These are phyloP conservation scores for Mycena floridula DNA, from an alignment of 768 basidiomycete species.

Conservation along the genomic window DNA sequence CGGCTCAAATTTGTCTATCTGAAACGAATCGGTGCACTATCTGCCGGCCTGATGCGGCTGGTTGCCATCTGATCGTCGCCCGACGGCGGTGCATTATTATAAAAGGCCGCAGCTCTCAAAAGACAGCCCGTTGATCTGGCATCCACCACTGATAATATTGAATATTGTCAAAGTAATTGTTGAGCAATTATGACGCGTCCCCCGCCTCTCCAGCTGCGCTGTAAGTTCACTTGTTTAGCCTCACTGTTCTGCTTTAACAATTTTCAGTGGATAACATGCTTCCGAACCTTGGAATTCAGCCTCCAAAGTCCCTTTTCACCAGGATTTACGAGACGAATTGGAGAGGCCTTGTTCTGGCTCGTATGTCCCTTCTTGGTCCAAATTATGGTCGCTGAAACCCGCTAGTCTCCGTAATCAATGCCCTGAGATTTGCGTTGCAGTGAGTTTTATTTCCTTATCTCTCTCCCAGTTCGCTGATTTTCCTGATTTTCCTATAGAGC, in stretches of 20 bases:
- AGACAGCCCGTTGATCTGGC: not conserved
- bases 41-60: too few species aligned
- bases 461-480: not conserved
- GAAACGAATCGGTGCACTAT: too few species aligned
- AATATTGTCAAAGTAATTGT: too few species aligned
- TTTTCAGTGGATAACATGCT: not conserved
- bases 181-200: not conserved
- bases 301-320: not conserved
- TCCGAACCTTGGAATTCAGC: not conserved
- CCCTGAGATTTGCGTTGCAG: not conserved
- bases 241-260: not conserved
- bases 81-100: not conserved
- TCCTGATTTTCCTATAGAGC: not conserved
- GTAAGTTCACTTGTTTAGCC: not conserved
- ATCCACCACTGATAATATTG: not conserved
- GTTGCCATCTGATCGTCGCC: too few species aligned
- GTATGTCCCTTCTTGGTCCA: not conserved
- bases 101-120: not conserved
- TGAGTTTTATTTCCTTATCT: not conserved
- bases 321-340: not conserved
- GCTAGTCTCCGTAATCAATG: not conserved
- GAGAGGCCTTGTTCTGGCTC: not conserved
- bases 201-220: not conserved
- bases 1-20: too few species aligned
- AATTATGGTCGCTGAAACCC: not conserved